These are phyloP conservation scores for Heterobasidion irregulare DNA, from an alignment of 1,284 basidiomycete species.

Conservation along the genomic window DNA sequence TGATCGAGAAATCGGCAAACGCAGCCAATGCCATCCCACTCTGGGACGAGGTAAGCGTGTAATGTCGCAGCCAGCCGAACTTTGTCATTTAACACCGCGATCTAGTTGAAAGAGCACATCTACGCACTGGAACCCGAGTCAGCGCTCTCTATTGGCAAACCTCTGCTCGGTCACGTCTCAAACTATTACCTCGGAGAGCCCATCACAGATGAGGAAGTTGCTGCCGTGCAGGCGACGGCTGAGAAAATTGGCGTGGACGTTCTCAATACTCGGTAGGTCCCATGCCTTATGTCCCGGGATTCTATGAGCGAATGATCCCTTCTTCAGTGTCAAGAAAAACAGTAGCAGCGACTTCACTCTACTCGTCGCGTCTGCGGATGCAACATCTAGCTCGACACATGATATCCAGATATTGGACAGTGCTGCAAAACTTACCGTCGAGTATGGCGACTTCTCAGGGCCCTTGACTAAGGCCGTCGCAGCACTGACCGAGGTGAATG, in stretches of 20 bases:
- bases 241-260: conserved; percentile 68
- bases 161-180: conserved; percentile 63
- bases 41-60: conserved; percentile 47
- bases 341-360: conserved; percentile 44
- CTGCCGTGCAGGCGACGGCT: conserved; percentile 61
- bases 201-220: conserved; percentile 68
- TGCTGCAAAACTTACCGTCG: conserved; percentile 46
- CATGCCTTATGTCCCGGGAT: neutral
- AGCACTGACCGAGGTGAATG: conserved; percentile 51
- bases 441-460: conserved; percentile 64
- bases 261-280: conserved; percentile 68
- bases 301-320: no score
- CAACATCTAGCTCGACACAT: conserved; percentile 30
- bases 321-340: no score
- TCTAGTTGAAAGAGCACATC: conserved; percentile 63
- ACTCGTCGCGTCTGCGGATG: conserved; percentile 60
- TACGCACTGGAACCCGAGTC: conserved; percentile 58
- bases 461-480: conserved; percentile 44
- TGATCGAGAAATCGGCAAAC: conserved; percentile 47
- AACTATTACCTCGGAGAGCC: conserved; percentile 76
- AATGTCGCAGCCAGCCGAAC: neutral
- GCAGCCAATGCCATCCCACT: conserved; percentile 43
- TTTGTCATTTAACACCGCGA: no score
- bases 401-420: conserved; percentile 35
- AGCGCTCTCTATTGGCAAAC: conserved; percentile 72